These are phyloP conservation scores for Silene conica DNA, from an alignment of 148 eudicot species.

Conservation along the genomic window DNA sequence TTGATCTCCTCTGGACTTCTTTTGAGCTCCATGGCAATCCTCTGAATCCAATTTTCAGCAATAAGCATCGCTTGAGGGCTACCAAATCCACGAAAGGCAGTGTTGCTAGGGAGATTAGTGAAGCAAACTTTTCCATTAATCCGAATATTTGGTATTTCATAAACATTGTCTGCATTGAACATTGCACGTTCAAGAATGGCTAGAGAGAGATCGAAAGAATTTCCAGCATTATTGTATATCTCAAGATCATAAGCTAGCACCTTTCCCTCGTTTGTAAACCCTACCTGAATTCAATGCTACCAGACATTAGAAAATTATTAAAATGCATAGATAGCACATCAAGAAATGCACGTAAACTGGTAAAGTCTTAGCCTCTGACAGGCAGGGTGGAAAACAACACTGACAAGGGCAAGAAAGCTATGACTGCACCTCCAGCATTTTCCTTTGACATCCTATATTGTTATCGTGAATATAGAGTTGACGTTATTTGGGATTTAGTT, in stretches of 20 bases:
- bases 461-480: background rate
- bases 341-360: background rate
- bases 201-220: slow-evolving; percentile 86
- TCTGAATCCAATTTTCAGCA: slow-evolving; percentile 94
- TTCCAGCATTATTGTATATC: slow-evolving; percentile 87
- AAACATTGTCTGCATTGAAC: slow-evolving; percentile 94
- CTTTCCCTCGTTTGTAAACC: slow-evolving; percentile 81
- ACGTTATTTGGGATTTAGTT: background rate
- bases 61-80: slow-evolving; percentile 99
- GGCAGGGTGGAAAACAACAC: background rate
- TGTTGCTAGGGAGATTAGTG: slow-evolving; percentile 90
- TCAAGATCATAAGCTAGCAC: slow-evolving; percentile 88
- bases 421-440: background rate
- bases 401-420: background rate
- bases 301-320: background rate
- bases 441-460: background rate
- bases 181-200: slow-evolving; percentile 91
- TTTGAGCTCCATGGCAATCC: slow-evolving; percentile 81
- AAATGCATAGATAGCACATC: background rate
- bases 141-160: slow-evolving; percentile 80
- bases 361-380: background rate
- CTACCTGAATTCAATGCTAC: slow-evolving; percentile 53
- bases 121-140: slow-evolving; percentile 84
- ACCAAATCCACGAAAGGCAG: slow-evolving; percentile 98
- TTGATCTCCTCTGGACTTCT: slow-evolving; percentile 87